These are phyloP conservation scores for Suillus paluster DNA, from an alignment of 768 basidiomycete species.

Conservation along the genomic window DNA sequence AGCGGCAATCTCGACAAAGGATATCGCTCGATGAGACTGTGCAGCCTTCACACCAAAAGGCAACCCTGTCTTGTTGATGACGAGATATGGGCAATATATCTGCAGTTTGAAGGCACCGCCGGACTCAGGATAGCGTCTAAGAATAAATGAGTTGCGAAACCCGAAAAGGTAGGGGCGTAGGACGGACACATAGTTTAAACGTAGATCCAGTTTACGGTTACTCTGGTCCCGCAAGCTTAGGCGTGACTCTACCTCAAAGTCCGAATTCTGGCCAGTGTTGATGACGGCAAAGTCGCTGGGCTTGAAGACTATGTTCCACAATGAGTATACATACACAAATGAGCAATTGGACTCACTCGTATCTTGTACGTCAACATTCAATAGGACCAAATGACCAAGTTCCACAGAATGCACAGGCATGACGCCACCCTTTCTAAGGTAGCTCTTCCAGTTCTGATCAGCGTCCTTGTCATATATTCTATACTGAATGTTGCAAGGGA, in stretches of 20 bases:
- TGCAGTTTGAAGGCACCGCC: slow-evolving; percentile 97
- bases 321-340: background rate
- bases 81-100: slow-evolving; percentile 86
- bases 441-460: slow-evolving; percentile 93
- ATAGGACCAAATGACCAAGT: slow-evolving; percentile 82
- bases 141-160: slow-evolving; percentile 14
- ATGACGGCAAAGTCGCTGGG: slow-evolving; percentile 98
- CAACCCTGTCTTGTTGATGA: slow-evolving; percentile 91
- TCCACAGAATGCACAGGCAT: slow-evolving; percentile 98
- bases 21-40: slow-evolving; percentile 62
- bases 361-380: slow-evolving; percentile 92
- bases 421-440: slow-evolving; percentile 88
- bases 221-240: slow-evolving; percentile 74
- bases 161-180: background rate
- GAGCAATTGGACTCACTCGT: slow-evolving; percentile 57
- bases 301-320: slow-evolving; percentile 66
- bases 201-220: slow-evolving; percentile 79
- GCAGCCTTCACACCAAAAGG: slow-evolving; percentile 76
- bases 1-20: slow-evolving; percentile 84
- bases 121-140: slow-evolving; percentile 79
- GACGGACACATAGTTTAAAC: slow-evolving; percentile 88
- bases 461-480: slow-evolving; percentile 97
- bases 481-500: slow-evolving; percentile 94
- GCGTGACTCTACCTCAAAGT: slow-evolving; percentile 80
- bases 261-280: slow-evolving; percentile 89